Evolutionary conservation across 2,329 filamentous ascomycete genomes (phyloP).

Genomic region (Septoria petroselini): DNA sequence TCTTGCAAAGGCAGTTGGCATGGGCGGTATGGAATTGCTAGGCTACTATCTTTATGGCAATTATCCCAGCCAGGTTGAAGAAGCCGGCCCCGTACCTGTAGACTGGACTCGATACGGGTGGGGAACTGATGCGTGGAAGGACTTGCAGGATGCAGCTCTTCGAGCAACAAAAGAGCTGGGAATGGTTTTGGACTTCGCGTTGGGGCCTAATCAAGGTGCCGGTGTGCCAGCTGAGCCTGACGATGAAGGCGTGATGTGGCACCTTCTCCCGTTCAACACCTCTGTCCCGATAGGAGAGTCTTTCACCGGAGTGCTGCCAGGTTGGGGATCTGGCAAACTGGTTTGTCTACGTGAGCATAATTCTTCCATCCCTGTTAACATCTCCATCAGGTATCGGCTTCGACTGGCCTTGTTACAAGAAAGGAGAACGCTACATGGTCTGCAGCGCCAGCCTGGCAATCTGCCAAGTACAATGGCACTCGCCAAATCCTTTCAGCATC

Average conservation of each 20-base stretch:
- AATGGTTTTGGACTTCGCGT: slow-evolving; percentile 46
- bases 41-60: slow-evolving; percentile 43
- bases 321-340: slow-evolving; percentile 41
- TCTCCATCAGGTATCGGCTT: slow-evolving; percentile 20
- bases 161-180: slow-evolving; percentile 38
- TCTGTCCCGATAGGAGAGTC: slow-evolving; percentile 33
- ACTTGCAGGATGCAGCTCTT: slow-evolving; percentile 36
- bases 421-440: slow-evolving; percentile 15
- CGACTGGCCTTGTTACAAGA: slow-evolving; percentile 20
- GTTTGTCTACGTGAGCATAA: too few relatives aligned
- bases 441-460: slow-evolving; percentile 17
- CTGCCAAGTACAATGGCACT: slow-evolving; percentile 27
- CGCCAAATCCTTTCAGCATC: slow-evolving; percentile 26
- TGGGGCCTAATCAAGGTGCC: slow-evolving; percentile 50
- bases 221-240: slow-evolving; percentile 44
- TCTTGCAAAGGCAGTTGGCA: slow-evolving; percentile 35
- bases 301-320: slow-evolving; percentile 38
- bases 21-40: slow-evolving; percentile 43
- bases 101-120: slow-evolving; percentile 44
- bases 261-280: slow-evolving; percentile 36
- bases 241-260: slow-evolving; percentile 39
- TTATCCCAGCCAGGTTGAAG: slow-evolving; percentile 22
- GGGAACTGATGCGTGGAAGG: slow-evolving; percentile 39
- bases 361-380: too few relatives aligned
- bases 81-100: slow-evolving; percentile 28